phyloP scores from a whole-genome alignment of 768 basidiomycete genomes.

The Boletus patriciae region DNA sequence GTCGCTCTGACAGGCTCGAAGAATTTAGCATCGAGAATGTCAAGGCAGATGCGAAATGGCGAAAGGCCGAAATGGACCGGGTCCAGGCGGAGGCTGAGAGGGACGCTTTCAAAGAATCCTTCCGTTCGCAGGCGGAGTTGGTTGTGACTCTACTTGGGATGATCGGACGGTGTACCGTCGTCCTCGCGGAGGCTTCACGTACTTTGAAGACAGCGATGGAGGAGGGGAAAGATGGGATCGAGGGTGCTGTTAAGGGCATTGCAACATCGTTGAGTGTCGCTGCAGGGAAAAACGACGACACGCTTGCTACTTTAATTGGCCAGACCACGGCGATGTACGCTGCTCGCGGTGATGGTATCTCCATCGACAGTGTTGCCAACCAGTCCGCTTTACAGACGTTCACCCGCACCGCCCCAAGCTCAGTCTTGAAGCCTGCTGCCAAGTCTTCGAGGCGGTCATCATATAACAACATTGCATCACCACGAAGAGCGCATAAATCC shows the following conservation, averaged over 20 bases:
- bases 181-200: slow-evolving; percentile 59
- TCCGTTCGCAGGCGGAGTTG: slow-evolving; percentile 63
- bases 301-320: slow-evolving; percentile 66
- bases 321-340: slow-evolving; percentile 64
- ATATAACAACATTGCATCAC: slow-evolving; percentile 42
- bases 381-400: slow-evolving; percentile 45
- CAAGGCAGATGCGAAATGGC: slow-evolving; percentile 64
- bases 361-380: slow-evolving; percentile 51
- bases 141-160: slow-evolving; percentile 75
- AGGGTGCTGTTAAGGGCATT: slow-evolving; percentile 46
- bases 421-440: slow-evolving; percentile 43
- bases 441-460: slow-evolving; percentile 46
- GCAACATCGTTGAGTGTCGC: slow-evolving; percentile 52
- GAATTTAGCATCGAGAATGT: slow-evolving; percentile 67
- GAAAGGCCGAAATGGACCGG: slow-evolving; percentile 70
- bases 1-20: slow-evolving; percentile 77
- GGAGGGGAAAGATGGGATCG: slow-evolving; percentile 38
- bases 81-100: slow-evolving; percentile 64
- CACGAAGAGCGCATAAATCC: slow-evolving; percentile 53
- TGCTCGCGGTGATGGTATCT: slow-evolving; percentile 33
- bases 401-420: slow-evolving; percentile 49
- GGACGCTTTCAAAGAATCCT: slow-evolving; percentile 59
- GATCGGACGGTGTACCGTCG: slow-evolving; percentile 74
- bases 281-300: slow-evolving; percentile 67
- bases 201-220: slow-evolving; percentile 42